phyloP scores from a whole-genome alignment of 1,284 basidiomycete genomes.

The Cutaneotrichosporon spelunceum region DNA sequence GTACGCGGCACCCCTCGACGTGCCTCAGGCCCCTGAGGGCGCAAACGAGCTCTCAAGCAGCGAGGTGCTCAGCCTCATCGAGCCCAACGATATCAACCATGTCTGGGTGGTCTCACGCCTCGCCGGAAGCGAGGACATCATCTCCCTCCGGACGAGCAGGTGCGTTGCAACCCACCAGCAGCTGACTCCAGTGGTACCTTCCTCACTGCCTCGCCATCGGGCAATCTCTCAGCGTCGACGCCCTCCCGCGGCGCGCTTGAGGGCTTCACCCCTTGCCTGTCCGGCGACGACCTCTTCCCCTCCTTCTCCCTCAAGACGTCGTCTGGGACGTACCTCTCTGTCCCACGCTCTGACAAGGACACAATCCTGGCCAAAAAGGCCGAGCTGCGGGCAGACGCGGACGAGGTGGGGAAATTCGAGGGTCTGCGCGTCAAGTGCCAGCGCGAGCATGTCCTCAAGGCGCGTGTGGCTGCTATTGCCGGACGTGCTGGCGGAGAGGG shows the following conservation, averaged over 20 bases:
- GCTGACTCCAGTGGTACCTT: slow-evolving; percentile 43
- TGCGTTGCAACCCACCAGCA: slow-evolving; percentile 24
- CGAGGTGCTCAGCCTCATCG: slow-evolving; percentile 44
- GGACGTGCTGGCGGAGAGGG: slow-evolving; percentile 49
- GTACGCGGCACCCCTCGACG: slow-evolving; percentile 46
- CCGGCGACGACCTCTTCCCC: slow-evolving; percentile 32
- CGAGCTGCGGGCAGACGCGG: slow-evolving; percentile 74
- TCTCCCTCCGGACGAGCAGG: slow-evolving; percentile 52
- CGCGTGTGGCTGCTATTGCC: slow-evolving; percentile 50
- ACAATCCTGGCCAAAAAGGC: slow-evolving; percentile 50
- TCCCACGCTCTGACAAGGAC: slow-evolving; percentile 19
- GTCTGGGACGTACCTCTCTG: slow-evolving; percentile 42
- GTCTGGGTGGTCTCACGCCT: slow-evolving; percentile 56
- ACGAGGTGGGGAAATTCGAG: slow-evolving; percentile 77
- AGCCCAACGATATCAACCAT: slow-evolving; percentile 54
- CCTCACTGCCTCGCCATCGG: slow-evolving; percentile 47
- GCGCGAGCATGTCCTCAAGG: slow-evolving; percentile 82
- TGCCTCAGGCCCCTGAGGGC: slow-evolving; percentile 49
- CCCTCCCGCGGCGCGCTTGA: slow-evolving; percentile 51
- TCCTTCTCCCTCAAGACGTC: slow-evolving; percentile 32
- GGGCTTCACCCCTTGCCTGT: slow-evolving; percentile 39
- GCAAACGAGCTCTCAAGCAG: slow-evolving; percentile 40
- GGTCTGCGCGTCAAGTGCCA: slow-evolving; percentile 86
- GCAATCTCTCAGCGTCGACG: slow-evolving; percentile 42
- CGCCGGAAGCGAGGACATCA: slow-evolving; percentile 53